Base-by-base conservation (phyloP, 2,329 filamentous ascomycete species). In the Penicillium sp. region DNA sequence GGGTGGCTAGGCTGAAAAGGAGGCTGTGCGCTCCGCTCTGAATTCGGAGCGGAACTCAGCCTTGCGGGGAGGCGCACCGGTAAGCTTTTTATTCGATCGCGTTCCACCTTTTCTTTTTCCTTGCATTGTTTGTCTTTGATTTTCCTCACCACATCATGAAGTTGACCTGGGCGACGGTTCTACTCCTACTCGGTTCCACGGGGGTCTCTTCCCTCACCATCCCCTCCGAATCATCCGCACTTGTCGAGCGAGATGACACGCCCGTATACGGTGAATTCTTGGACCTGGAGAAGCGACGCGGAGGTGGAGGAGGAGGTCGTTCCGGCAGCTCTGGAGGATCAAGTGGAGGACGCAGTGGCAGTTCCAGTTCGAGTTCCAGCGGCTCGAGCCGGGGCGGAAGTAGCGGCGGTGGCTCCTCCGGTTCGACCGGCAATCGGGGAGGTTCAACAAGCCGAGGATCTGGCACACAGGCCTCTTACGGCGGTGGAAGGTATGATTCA, bases 201-300 rank as follows among this genome's bases (percentile, higher is more conserved):
- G 50, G 60, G 5, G 67, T 64, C 41, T 57, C 63, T 9, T 66
- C 69, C 11, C 56, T 67, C 20, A 60, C 60, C 5, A 56, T 70
- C 14, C 59, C 66, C 18, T 49, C 35, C 16, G 18, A 38, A 38
- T 38, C 35, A 13, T 38, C 35, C 18, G 18, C 35, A 38, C 18
- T 70, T 10, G 49, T 61, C 11, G 40, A 54, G 25, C 56, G 55
- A 36, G 55, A 64, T 56, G 46, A 47, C 3, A 16, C 36, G n/a
- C 28, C 44, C 20, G 47, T 56, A 2, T 43, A 52, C 5, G 44
- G 48, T 9, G 56, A 66, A 30, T 39, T 55, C 5, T 38, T 57
- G 5, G 64, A 68, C 25, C 58, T 79, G 25, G 71, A 75, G 50
- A 81, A 80, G 61, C 74, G 79, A 49, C 78, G 76, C 62, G 78